Evolutionary conservation across 2,329 filamentous ascomycete species (phyloP), one percentile per base, ranked within the genome.

Genomic region (Trichoderma gracile): DNA sequence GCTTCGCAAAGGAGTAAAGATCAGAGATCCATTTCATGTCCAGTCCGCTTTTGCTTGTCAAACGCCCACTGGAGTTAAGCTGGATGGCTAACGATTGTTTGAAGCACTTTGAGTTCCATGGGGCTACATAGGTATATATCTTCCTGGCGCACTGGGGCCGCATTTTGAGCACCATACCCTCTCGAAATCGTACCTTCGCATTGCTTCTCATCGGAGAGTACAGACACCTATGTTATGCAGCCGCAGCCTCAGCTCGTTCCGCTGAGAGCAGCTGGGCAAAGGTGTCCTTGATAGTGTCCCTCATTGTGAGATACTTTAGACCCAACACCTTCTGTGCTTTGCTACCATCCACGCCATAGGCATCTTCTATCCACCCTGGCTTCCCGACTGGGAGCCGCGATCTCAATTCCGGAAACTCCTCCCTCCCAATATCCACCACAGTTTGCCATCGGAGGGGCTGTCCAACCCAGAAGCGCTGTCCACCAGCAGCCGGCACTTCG

Each of bases 301-400:
- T 58, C 27, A 47, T 23, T 12, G 55, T 58, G 14, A 23, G 14
- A 58, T 58, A 47, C 3, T 38, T 58, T 1, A 47, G 19, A n/a
- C 43, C 55, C 5, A 58, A 33, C 1, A 58, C 19, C 19, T 17
- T 19, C 15, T 49, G 43, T 3, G 43, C 56, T 40, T 58, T 49
- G 27, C 56, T 58, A 6, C 56, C 56, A 58, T 58, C 43, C 9
- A 49, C 56, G 6, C 43, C 56, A n/a, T 47, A 58, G 9, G 56
- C 43, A 49, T 58, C 56, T 8, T 49, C 43, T 40, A 23, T 33
- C 55, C 43, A 58, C 14, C 40, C 50, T 4, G 49, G 50, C 5
- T 21, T 56, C 23, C 59, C 49, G 21, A 33, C 38, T 3, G 38
- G 49, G 1, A 63, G 21, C 5, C 49, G n/a, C 5, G 45, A 27